Percentiles rank a stretch among this genome's conserved stretches.
These are phyloP conservation scores for Coffea humblotiana DNA, from an alignment of 305 asterid genomes.

Conservation along the genomic window DNA sequence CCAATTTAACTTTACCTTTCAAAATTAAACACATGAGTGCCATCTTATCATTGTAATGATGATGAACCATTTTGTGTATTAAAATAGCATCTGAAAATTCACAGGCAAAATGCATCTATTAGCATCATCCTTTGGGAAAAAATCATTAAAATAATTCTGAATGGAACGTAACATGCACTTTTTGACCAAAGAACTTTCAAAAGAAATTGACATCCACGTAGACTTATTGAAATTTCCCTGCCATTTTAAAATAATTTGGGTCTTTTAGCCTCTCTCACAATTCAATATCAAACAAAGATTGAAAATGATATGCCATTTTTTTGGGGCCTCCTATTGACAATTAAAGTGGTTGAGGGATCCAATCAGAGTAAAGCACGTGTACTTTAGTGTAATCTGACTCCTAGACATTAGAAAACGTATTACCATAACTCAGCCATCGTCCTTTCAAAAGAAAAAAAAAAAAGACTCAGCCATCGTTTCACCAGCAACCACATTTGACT, in stretches of 20 bases:
- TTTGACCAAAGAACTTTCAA: background rate
- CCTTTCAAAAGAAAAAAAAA: too few relatives aligned
- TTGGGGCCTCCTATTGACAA: background rate
- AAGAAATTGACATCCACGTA: background rate
- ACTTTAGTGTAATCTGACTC: too few relatives aligned
- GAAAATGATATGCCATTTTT: background rate
- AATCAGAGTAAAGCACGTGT: background rate
- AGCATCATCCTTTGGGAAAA: background rate
- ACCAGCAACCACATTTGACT: too few relatives aligned
- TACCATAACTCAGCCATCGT: too few relatives aligned
- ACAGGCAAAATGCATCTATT: background rate
- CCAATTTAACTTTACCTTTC: too few relatives aligned
- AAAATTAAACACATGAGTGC: too few relatives aligned
- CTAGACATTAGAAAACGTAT: too few relatives aligned
- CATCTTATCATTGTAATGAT: too few relatives aligned
- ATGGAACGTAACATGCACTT: slow-evolving; percentile 5
- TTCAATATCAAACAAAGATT: background rate
- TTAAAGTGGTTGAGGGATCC: background rate
- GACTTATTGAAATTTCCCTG: background rate
- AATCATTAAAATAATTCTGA: background rate
- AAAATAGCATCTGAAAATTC: background rate
- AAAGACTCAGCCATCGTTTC: too few relatives aligned
- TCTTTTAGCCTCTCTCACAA: background rate
- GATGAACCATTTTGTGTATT: too few relatives aligned
- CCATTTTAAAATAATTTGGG: too few relatives aligned